Base-by-base conservation (phyloP, 2,329 filamentous ascomycete species). In the Alternaria hordeiaustralica region DNA sequence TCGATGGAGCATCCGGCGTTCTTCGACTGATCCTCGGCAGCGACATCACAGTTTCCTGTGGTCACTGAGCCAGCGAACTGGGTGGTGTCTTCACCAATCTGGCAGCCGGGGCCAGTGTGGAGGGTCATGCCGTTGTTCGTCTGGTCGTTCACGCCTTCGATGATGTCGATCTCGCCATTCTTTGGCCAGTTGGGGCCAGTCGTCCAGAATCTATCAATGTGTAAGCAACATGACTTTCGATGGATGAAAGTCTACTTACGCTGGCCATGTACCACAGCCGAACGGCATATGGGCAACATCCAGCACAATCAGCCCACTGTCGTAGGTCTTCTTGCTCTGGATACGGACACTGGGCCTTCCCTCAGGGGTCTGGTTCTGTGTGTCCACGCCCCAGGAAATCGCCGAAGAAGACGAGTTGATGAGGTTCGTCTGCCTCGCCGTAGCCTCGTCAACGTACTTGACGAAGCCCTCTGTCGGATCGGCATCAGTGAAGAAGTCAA, bases 201-300 rank as follows among this genome's bases (percentile, higher is more conserved):
- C 56, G 73, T 77, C 75, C 75, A 78, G 62, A 78, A 78, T 8
- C 74, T 77, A 28, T 11, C 28, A 6, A 21, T n/a, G 4, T 60
- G 55, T 73, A 33, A 74, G 66, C 45, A n/a, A 41, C 12, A 13
- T 45, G 15, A 46, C n/a, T 41, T 2, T 28, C 4, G 5, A 13
- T n/a, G 7, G 9, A 28, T 20, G 20, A 13, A 11, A 11, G 2
- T 47, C 51, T 43, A 71, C 74, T 55, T 69, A 76, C 69, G 85
- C 84, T 30, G 84, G 84, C 85, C 85, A 87, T 12, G 82, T 81
- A 20, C 85, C 85, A 64, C 82, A 86, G 30, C 82, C 83, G 10
- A 79, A 80, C 1, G 85, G 85, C 77, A 86, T 85, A 64, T 87
- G 85, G 25, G 78, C 79, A 55, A 87, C 78, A 69, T 87, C 84